These are phyloP conservation scores for Volvox africanus DNA, from an alignment of 139 green algal species.

Conservation along the genomic window DNA sequence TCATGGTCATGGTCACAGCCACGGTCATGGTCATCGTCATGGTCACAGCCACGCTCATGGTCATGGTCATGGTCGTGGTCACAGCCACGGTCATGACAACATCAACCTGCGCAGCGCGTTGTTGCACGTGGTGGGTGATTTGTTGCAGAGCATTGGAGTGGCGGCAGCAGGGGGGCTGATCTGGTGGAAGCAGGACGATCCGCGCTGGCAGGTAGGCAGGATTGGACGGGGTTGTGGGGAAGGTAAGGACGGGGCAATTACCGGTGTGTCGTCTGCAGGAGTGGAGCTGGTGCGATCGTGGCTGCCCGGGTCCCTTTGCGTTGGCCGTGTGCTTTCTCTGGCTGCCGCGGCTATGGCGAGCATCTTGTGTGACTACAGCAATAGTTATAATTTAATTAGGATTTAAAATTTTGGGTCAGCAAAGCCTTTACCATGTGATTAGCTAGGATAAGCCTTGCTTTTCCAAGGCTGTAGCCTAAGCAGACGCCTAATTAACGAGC, in stretches of 20 bases:
- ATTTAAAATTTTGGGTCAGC: too few relatives aligned
- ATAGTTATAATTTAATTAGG: too few relatives aligned
- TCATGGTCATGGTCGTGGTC: constrained; percentile 47
- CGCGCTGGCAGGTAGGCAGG: constrained; percentile 60
- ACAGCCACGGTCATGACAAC: constrained; percentile 48
- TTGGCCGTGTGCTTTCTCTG: too few relatives aligned
- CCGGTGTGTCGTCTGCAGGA: too few relatives aligned
- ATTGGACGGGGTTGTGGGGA: background rate
- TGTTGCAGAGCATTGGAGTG: constrained; percentile 93
- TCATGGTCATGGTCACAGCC: constrained; percentile 5
- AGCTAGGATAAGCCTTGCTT: too few relatives aligned
- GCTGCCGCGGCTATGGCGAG: too few relatives aligned
- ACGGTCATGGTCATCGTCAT: constrained; percentile 13
- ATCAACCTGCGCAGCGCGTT: constrained; percentile 61
- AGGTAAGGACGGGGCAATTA: background rate
- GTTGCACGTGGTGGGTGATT: constrained; percentile 94
- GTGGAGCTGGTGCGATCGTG: too few relatives aligned
- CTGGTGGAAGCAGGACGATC: constrained; percentile 87
- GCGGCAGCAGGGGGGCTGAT: constrained; percentile 88
- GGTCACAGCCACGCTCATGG: constrained; percentile 9
- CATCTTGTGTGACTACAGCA: too few relatives aligned
- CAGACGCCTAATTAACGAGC: too few relatives aligned
- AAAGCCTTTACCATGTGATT: too few relatives aligned
- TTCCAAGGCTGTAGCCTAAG: too few relatives aligned
- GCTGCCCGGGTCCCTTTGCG: background rate